Base-by-base conservation (phyloP, 352 stramenopile genomes). In the Pythium periplocum region DNA sequence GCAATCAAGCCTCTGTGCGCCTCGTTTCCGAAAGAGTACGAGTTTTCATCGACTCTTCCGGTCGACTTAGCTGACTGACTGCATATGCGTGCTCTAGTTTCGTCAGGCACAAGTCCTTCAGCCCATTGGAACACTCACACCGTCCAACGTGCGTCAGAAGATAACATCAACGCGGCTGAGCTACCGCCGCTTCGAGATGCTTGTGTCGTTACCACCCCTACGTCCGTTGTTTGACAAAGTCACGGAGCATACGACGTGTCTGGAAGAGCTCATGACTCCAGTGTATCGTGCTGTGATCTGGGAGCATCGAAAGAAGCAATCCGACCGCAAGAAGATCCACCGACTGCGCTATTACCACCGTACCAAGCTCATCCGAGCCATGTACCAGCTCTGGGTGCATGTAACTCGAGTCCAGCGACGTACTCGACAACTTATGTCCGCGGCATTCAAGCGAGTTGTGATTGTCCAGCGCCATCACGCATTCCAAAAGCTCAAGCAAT, bases 21-120 rank as follows among this genome's bases (percentile, higher is more conserved):
- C 68, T 87, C 47, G 68, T 91, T 12, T 77, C 68, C 2, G 70
- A 87, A 35, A 68, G 78, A 41, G 75, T 86, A 54, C 35, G 71
- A 30, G 4, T 46, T 34, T 33, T 45, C 30, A 55, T 48, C 38
- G 44, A 6, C 12, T 38, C 44, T 39, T 26, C 33, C 43, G 7
- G 0, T 62, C 4, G 1, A 12, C 31, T 38, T 10, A 39, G 12
- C 37, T 32, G 2, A 43, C 6, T 3, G 12, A 4, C 12, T 5
- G 48, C 31, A 31, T 46, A 35, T 36, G 31, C 40, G n/a, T 30
- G 32, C 8, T 45, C 10, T 55, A 86, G 73, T 59, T 88, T 51
- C 74, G 62, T 40, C 71, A 73, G 9, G 75, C 78, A 4, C 61
- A 79, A 41, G 57, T 64, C n/a, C 61, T 80, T 42, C 26, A 75